Evolutionary conservation across 768 basidiomycete species (phyloP).

Genomic region (Russula ochroleuca): DNA sequence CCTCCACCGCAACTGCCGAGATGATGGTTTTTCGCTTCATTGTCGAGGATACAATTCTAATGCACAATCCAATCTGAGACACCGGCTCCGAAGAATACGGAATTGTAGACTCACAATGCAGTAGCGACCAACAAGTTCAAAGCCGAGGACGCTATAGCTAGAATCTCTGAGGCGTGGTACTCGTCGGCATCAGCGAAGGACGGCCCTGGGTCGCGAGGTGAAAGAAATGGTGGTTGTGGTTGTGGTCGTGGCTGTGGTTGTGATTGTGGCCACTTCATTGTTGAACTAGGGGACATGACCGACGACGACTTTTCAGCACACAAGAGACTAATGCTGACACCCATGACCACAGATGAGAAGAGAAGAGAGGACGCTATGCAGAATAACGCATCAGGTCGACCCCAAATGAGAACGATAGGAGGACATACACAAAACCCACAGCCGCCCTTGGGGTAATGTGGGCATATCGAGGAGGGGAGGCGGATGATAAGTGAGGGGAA

Average conservation of each 20-base stretch:
- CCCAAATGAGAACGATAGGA: not conserved
- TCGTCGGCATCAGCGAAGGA: not conserved
- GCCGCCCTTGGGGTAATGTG: slow-evolving; percentile 16
- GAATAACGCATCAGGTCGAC: not conserved
- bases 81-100: not conserved
- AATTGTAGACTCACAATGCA: slow-evolving; percentile 1
- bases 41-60: slow-evolving; percentile 6
- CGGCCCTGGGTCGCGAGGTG: no score
- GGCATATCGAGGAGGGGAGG: slow-evolving; percentile 9
- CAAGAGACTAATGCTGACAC: slow-evolving; percentile 16
- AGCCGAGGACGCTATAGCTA: not conserved
- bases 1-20: slow-evolving; percentile 19
- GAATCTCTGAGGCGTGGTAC: slow-evolving; percentile 1
- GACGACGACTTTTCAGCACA: no score
- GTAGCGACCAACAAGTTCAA: not conserved
- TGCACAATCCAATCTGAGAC: not conserved
- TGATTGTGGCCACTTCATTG: fast-evolving
- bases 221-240: not conserved
- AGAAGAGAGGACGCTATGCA: slow-evolving; percentile 12
- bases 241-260: no score
- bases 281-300: no score
- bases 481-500: not conserved
- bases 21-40: slow-evolving; percentile 11
- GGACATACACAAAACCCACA: slow-evolving; percentile 14
- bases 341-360: slow-evolving; percentile 12